Conservation (phyloP, 2,329 filamentous ascomycete species). For the Beauveria sp. region DNA sequence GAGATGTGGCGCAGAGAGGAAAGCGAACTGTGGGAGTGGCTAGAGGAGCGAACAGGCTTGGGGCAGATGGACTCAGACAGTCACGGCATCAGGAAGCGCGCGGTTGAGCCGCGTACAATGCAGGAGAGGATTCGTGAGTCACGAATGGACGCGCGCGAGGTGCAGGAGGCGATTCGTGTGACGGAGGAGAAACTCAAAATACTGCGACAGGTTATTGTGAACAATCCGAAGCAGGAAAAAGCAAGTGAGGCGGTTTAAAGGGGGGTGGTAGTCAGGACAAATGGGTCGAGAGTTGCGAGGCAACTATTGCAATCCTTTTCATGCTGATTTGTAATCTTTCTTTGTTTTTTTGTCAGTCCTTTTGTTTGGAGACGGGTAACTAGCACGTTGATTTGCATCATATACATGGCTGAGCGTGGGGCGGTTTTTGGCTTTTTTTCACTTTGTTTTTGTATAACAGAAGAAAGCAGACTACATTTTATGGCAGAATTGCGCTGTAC, state of each 20-base stretch:
- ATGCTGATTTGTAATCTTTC: conserved; percentile 2
- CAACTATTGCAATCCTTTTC: background rate
- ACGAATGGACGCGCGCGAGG: conserved; percentile 62
- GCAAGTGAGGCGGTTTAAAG: background rate
- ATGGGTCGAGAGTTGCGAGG: background rate
- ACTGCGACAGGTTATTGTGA: conserved; percentile 63
- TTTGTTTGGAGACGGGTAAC: background rate
- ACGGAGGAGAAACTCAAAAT: conserved; percentile 78
- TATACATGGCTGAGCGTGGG: conserved; percentile 6
- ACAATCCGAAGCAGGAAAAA: conserved; percentile 26
- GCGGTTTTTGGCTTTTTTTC: background rate
- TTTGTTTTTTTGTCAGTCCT: background rate
- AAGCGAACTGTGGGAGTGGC: conserved; percentile 85
- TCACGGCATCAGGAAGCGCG: conserved; percentile 33
- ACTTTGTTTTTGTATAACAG: conserved; percentile 7
- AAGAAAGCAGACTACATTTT: background rate
- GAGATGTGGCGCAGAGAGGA: conserved; percentile 88
- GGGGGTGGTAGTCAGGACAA: background rate
- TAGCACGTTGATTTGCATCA: background rate
- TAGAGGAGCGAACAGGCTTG: conserved; percentile 77
- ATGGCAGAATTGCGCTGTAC: background rate
- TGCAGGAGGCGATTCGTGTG: conserved; percentile 72
- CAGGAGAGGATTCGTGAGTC: conserved; percentile 52
- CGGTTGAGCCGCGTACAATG: conserved; percentile 46
- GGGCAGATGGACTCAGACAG: conserved; percentile 44